Conservation (phyloP, 495 filamentous ascomycete genomes). For the Hypoxylon trugodes region DNA sequence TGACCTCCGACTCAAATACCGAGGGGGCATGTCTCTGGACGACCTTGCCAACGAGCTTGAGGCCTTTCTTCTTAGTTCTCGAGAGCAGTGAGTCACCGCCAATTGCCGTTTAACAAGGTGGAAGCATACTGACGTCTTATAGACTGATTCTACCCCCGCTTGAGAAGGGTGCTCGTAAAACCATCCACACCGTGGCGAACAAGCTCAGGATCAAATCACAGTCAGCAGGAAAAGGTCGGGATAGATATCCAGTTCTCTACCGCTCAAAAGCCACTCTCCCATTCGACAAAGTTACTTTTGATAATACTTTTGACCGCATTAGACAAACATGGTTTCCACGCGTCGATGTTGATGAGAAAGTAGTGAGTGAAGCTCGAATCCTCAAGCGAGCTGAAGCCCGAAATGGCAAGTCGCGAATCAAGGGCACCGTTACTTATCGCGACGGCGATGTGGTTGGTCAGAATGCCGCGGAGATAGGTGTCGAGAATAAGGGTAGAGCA, state of each 20-base stretch:
- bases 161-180: constrained; percentile 75
- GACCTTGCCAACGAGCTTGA: constrained; percentile 78
- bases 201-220: constrained; percentile 81
- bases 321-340: constrained; percentile 58
- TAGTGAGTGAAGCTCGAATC: constrained; percentile 33
- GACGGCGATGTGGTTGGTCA: constrained; percentile 93
- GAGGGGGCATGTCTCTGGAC: constrained; percentile 71
- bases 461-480: constrained; percentile 81
- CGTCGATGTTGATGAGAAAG: constrained; percentile 52
- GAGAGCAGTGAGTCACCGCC: constrained; percentile 64
- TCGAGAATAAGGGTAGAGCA: constrained; percentile 81
- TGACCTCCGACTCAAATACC: constrained; percentile 77
- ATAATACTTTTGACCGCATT: constrained; percentile 50
- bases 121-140: constrained; percentile 24
- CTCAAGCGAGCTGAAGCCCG: constrained; percentile 31
- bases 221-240: constrained; percentile 76
- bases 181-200: constrained; percentile 77
- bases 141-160: constrained; percentile 87
- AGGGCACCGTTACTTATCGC: constrained; percentile 65
- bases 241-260: constrained; percentile 78
- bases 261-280: constrained; percentile 70
- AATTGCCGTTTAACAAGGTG: neutral
- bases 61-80: constrained; percentile 70
- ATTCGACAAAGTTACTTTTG: constrained; percentile 60
- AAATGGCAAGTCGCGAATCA: constrained; percentile 32